Evolutionary conservation across 106 monocot genomes (phyloP).

Genomic region (Acorus gramineus): DNA sequence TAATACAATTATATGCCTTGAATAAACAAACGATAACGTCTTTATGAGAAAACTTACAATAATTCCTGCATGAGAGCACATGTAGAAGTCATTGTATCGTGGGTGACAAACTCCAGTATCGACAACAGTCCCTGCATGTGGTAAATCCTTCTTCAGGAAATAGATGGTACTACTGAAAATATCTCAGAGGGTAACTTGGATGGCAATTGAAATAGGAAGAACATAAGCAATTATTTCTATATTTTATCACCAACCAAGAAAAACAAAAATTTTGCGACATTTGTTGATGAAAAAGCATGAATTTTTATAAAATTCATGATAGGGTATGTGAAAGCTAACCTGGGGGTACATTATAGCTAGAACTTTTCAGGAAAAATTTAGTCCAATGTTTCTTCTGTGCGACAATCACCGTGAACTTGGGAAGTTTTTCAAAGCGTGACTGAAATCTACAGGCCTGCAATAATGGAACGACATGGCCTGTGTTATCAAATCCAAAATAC

Average conservation of each 20-base stretch:
- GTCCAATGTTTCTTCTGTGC: constrained; percentile 96
- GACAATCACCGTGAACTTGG: constrained; percentile 76
- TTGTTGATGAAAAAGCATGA: too few species aligned
- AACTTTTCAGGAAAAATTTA: constrained; percentile 60
- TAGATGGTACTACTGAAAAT: constrained; percentile 1
- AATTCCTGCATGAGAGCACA: constrained; percentile 92
- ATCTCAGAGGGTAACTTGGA: not conserved
- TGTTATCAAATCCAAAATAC: not conserved
- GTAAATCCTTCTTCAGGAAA: too few species aligned
- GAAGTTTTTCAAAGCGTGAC: constrained; percentile 25
- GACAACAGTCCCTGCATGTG: constrained; percentile 72
- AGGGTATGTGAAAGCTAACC: constrained; percentile 21
- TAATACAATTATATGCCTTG: too few species aligned
- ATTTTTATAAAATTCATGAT: too few species aligned
- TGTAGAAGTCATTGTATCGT: constrained; percentile 82
- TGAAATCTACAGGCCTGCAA: constrained; percentile 74
- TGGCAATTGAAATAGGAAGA: not conserved
- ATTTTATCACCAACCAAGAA: too few species aligned
- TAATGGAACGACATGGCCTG: not conserved
- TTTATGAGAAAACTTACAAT: constrained; percentile 46
- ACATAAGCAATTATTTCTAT: too few species aligned
- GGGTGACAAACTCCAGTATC: constrained; percentile 85
- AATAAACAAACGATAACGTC: too few species aligned
- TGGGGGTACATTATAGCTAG: constrained; percentile 82
- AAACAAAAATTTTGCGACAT: too few species aligned